Percentiles rank a stretch among this genome's conserved stretches.
phyloP scores from a whole-genome alignment of 768 basidiomycete genomes.

The Gloeostereum incarnatum region DNA sequence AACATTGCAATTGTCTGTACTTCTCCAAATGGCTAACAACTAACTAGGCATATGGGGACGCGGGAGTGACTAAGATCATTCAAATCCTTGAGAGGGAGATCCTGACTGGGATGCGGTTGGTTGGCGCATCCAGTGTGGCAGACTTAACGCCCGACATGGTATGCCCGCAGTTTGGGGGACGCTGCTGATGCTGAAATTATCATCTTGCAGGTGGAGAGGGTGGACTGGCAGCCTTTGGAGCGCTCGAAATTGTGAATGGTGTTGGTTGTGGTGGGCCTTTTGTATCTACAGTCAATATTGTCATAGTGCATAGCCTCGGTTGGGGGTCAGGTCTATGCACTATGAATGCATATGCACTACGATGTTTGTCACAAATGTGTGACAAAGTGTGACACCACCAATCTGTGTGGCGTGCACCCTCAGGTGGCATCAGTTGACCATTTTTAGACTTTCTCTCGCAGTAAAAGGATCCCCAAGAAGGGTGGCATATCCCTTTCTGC shows the following conservation, averaged over 20 bases:
- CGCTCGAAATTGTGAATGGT: not conserved
- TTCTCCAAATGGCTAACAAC: not conserved
- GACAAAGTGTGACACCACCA: too few species aligned
- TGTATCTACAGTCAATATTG: too few species aligned
- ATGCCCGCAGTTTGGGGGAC: slow-evolving; percentile 1
- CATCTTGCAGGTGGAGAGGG: slow-evolving; percentile 43
- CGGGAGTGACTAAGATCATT: slow-evolving; percentile 57
- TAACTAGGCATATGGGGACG: slow-evolving; percentile 62
- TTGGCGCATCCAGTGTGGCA: slow-evolving; percentile 57
- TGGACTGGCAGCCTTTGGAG: slow-evolving; percentile 51
- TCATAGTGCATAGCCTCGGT: too few species aligned
- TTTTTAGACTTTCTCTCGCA: too few species aligned
- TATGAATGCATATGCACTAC: too few species aligned
- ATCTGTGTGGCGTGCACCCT: too few species aligned
- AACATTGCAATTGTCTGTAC: slow-evolving; percentile 10
- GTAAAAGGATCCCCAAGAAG: too few species aligned
- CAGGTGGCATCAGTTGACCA: too few species aligned
- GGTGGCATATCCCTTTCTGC: too few species aligned
- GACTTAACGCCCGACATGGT: slow-evolving; percentile 75
- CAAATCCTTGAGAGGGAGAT: slow-evolving; percentile 75
- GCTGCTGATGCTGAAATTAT: slow-evolving; percentile 1
- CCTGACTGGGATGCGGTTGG: slow-evolving; percentile 59
- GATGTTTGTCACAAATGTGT: too few species aligned
- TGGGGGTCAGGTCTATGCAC: too few species aligned
- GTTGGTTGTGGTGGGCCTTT: too few species aligned